These are phyloP conservation scores for Thielaviopsis ethacetica DNA, from an alignment of 2,329 filamentous ascomycete genomes.

Conservation along the genomic window DNA sequence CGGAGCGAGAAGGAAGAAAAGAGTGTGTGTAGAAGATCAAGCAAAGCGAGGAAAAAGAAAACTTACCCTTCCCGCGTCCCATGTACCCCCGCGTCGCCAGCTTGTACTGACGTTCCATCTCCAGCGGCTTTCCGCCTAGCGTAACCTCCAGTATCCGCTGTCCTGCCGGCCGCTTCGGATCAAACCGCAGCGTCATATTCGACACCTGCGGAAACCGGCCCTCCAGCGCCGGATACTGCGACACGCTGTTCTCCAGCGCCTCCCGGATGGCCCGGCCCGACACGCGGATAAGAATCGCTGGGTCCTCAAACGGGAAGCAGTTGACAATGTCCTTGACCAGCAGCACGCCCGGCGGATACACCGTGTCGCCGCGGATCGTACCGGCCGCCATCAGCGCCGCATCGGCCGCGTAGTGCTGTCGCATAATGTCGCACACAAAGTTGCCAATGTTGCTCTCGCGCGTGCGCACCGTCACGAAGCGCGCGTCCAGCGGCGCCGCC, in stretches of 20 bases:
- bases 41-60: no score
- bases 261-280: slow-evolving; percentile 56
- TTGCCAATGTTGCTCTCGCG: slow-evolving; percentile 76
- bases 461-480: slow-evolving; percentile 66
- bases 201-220: slow-evolving; percentile 71
- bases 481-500: slow-evolving; percentile 63
- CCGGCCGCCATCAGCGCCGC: slow-evolving; percentile 73
- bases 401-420: slow-evolving; percentile 63
- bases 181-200: slow-evolving; percentile 61
- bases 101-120: slow-evolving; percentile 48
- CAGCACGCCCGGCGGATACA: slow-evolving; percentile 68
- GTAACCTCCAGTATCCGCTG: slow-evolving; percentile 46
- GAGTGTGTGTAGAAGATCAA: no score
- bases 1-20: no score
- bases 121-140: slow-evolving; percentile 44
- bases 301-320: slow-evolving; percentile 87
- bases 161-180: slow-evolving; percentile 42
- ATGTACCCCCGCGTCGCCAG: slow-evolving; percentile 78
- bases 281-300: slow-evolving; percentile 60
- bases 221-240: slow-evolving; percentile 66
- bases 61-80: slow-evolving; percentile 54
- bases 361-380: slow-evolving; percentile 74
- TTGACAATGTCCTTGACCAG: slow-evolving; percentile 69
- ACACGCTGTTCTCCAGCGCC: slow-evolving; percentile 75
- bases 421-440: slow-evolving; percentile 85